phyloP scores from a whole-genome alignment of 1,284 basidiomycete genomes.

The Megacollybia platyphylla region DNA sequence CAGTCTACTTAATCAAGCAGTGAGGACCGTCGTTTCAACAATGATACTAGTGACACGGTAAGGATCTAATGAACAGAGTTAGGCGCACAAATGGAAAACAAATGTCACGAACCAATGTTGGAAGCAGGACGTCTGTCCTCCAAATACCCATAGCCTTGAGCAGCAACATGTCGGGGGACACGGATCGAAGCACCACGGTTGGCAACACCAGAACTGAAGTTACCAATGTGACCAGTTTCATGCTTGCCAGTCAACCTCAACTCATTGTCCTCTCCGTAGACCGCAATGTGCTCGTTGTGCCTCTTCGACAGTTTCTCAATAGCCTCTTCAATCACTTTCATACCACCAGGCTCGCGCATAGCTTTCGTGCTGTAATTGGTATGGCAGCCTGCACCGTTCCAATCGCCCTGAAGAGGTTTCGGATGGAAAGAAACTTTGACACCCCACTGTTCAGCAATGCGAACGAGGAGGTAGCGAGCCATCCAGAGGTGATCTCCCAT shows the following conservation, averaged over 20 bases:
- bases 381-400: constrained; percentile 99
- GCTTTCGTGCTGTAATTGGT: constrained; percentile 88
- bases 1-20: constrained; percentile 1
- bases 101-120: constrained; percentile 73
- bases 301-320: constrained; percentile 83
- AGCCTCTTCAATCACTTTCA: constrained; percentile 87
- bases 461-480: constrained; percentile 86
- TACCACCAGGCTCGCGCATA: constrained; percentile 91
- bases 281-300: constrained; percentile 88
- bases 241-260: constrained; percentile 87
- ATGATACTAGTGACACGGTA: constrained; percentile 86
- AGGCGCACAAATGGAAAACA: constrained; percentile 7
- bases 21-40: constrained; percentile 77
- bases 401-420: constrained; percentile 95
- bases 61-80: constrained; percentile 43
- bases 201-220: constrained; percentile 92
- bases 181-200: constrained; percentile 96
- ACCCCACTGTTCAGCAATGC: constrained; percentile 97
- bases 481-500: constrained; percentile 99
- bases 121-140: constrained; percentile 95
- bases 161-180: constrained; percentile 86
- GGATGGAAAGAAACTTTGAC: constrained; percentile 99
- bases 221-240: constrained; percentile 93
- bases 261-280: constrained; percentile 96
- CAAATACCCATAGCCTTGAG: constrained; percentile 91